Evolutionary conservation across 176 grass and related monocot species (phyloP).

Genomic region (Oryza brachyantha): DNA sequence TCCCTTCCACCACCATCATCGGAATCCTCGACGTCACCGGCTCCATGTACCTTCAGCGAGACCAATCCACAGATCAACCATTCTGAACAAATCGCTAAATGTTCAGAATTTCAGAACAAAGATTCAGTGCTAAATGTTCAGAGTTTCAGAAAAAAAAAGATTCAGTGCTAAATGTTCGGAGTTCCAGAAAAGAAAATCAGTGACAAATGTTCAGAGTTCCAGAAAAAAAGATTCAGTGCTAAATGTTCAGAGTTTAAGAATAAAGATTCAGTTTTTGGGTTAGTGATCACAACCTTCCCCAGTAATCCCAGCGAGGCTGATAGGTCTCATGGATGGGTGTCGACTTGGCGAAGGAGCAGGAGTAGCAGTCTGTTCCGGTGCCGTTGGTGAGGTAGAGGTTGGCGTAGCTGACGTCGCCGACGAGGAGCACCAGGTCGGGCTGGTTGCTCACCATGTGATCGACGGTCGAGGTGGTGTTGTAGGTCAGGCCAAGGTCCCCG

Average conservation of each 20-base stretch:
- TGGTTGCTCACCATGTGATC: slow-evolving; percentile 68
- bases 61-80: not conserved
- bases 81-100: not conserved
- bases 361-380: slow-evolving; percentile 76
- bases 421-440: slow-evolving; percentile 72
- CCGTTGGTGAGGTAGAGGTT: slow-evolving; percentile 86
- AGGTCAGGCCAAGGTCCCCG: slow-evolving; percentile 82
- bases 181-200: not conserved
- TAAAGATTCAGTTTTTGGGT: not conserved
- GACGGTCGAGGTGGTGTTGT: slow-evolving; percentile 79
- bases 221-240: no score
- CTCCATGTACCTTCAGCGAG: slow-evolving; percentile 71
- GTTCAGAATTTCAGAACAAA: not conserved
- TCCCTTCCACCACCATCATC: slow-evolving; percentile 90
- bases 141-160: not conserved
- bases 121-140: not conserved
- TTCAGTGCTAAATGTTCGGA: not conserved
- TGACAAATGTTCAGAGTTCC: not conserved
- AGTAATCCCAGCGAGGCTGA: slow-evolving; percentile 91
- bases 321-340: slow-evolving; percentile 86
- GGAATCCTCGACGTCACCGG: slow-evolving; percentile 59
- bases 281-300: slow-evolving; percentile 56
- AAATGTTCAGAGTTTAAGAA: slow-evolving; percentile 4
- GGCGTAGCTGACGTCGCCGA: slow-evolving; percentile 87
- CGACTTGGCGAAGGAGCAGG: slow-evolving; percentile 49